phyloP scores from a whole-genome alignment of 305 asterid genomes.

The Caryopteris hybrid region DNA sequence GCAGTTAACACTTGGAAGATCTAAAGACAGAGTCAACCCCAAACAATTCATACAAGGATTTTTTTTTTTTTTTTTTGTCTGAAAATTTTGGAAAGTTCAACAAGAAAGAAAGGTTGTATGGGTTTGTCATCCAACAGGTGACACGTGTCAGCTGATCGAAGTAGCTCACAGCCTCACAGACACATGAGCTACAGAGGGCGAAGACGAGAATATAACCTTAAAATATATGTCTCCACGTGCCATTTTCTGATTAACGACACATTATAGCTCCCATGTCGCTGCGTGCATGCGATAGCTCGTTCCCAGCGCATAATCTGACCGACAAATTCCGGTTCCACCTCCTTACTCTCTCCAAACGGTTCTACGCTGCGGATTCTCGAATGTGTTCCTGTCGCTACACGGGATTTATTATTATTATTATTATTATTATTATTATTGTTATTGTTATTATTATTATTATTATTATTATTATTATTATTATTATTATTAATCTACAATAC shows the following conservation, averaged over 20 bases:
- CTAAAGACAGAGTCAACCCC: too few species aligned
- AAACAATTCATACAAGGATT: too few species aligned
- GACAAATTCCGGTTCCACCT: conserved; percentile 27
- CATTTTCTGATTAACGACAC: conserved; percentile 17
- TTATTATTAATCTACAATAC: too few species aligned
- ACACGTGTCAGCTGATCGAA: not conserved
- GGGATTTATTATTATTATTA: conserved; percentile 1
- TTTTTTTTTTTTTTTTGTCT: too few species aligned
- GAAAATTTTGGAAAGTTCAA: too few species aligned
- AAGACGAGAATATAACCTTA: not conserved
- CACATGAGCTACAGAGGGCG: conserved; percentile 16
- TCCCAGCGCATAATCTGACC: conserved; percentile 3
- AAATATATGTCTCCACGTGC: conserved; percentile 18
- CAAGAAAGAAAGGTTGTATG: too few species aligned
- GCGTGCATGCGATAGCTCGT: conserved; percentile 28
- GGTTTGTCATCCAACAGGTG: too few species aligned
- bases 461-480: too few species aligned
- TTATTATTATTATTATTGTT: too few species aligned
- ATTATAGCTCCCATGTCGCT: conserved; percentile 13
- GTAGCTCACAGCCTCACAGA: not conserved
- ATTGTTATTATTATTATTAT: too few species aligned
- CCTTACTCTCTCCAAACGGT: not conserved
- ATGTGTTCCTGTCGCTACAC: conserved; percentile 11
- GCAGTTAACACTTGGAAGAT: too few species aligned
- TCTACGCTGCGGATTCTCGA: not conserved